Evolutionary conservation across 805 yeast species (phyloP).

Genomic region (Suhomyces vadensis): DNA sequence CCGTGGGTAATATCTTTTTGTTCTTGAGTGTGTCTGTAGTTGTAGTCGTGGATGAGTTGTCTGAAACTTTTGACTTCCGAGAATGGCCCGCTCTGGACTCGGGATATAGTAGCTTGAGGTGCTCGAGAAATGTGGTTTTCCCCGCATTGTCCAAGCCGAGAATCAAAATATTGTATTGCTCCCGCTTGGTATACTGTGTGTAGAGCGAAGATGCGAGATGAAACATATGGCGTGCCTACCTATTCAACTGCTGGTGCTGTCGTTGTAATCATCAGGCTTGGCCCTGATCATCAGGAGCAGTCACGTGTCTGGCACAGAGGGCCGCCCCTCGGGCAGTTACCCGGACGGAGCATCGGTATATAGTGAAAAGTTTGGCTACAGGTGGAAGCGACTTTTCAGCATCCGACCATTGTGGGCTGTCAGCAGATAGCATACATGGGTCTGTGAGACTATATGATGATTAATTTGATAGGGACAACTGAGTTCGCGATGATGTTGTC

Average conservation of each 20-base stretch:
- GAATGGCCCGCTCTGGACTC: conserved; percentile 19
- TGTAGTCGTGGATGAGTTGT: conserved; percentile 5
- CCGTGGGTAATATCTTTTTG: conserved; percentile 82
- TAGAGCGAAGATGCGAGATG: conserved; percentile 46
- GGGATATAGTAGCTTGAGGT: conserved; percentile 39
- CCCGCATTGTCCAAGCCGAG: conserved; percentile 96
- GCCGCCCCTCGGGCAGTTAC: conserved; percentile 5
- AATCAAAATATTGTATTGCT: conserved; percentile 56
- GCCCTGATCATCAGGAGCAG: background rate
- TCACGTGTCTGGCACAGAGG: too few relatives aligned
- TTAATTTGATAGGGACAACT: conserved; percentile 22
- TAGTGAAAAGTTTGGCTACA: conserved; percentile 1
- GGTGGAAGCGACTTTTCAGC: background rate
- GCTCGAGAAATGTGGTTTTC: conserved; percentile 60
- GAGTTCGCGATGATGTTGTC: conserved; percentile 19
- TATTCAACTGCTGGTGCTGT: background rate
- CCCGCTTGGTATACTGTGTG: conserved; percentile 47
- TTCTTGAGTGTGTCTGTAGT: conserved; percentile 34
- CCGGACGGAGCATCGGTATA: conserved; percentile 8
- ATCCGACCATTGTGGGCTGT: conserved; percentile 1
- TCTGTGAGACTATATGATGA: conserved; percentile 14
- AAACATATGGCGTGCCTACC: conserved; percentile 29
- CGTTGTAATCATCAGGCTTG: background rate
- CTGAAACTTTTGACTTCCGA: conserved; percentile 13
- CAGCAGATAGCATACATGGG: conserved; percentile 1